Percentiles rank a stretch among this genome's conserved stretches.
Conservation (phyloP, 2,329 filamentous ascomycete genomes). For the Kalaharituber pfeilii region DNA sequence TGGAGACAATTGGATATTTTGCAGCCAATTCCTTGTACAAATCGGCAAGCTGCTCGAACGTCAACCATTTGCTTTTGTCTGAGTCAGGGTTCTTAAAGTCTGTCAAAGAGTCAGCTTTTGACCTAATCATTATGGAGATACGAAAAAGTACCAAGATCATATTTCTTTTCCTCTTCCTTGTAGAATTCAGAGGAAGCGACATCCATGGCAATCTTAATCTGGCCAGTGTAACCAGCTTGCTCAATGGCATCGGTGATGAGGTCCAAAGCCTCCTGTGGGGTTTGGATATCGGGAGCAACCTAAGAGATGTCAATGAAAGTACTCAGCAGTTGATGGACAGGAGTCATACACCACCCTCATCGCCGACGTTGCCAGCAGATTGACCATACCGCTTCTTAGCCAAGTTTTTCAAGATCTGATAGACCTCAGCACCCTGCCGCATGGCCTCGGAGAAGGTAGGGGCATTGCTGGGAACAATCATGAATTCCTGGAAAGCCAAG, state of each 20-base stretch:
- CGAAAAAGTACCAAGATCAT: constrained; percentile 51
- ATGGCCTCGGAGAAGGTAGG: constrained; percentile 89
- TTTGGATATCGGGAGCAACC: constrained; percentile 92
- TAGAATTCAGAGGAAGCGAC: constrained; percentile 99
- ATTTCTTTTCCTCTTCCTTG: constrained; percentile 94
- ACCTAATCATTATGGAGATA: background rate
- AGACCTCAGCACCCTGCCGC: constrained; percentile 91
- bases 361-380: constrained; percentile 95
- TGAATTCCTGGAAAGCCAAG: constrained; percentile 90
- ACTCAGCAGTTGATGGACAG: background rate
- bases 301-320: background rate
- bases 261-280: constrained; percentile 86
- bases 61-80: constrained; percentile 93
- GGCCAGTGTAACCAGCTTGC: constrained; percentile 82
- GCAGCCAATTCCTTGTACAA: constrained; percentile 71
- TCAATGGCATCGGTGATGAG: constrained; percentile 91
- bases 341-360: constrained; percentile 67
- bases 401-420: constrained; percentile 90
- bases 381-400: constrained; percentile 99
- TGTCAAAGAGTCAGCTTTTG: background rate
- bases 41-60: constrained; percentile 88
- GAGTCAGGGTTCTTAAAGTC: constrained; percentile 79
- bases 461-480: constrained; percentile 74
- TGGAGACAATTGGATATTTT: constrained; percentile 98
- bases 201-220: constrained; percentile 98